phyloP scores from a whole-genome alignment of 2,329 filamentous ascomycete genomes.

The Epichloe bromicola region DNA sequence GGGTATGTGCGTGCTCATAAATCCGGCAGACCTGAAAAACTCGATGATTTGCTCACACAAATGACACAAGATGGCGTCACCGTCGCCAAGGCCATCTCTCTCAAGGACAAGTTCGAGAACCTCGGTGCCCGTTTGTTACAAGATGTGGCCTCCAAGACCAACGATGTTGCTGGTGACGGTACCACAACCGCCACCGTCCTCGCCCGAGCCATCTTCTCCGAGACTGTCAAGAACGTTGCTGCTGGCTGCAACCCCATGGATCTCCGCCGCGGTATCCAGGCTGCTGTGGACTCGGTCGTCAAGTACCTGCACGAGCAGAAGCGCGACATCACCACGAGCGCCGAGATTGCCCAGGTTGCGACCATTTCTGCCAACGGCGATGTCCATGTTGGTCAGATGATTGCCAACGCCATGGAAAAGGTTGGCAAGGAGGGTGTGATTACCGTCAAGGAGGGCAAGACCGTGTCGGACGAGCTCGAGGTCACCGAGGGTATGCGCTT shows the following conservation, averaged over 20 bases:
- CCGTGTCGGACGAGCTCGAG: conserved; percentile 92
- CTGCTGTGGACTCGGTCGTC: conserved; percentile 87
- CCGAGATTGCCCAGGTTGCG: conserved; percentile 93
- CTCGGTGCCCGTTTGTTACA: conserved; percentile 91
- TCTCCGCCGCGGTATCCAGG: conserved; percentile 90
- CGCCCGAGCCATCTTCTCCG: conserved; percentile 95
- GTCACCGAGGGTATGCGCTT: conserved; percentile 99
- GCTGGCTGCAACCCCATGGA: conserved; percentile 99
- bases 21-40: conserved; percentile 16
- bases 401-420: conserved; percentile 99
- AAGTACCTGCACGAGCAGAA: conserved; percentile 92
- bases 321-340: conserved; percentile 93
- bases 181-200: conserved; percentile 97
- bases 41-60: conserved; percentile 5
- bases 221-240: conserved; percentile 99
- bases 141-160: conserved; percentile 98
- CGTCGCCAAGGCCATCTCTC: conserved; percentile 75
- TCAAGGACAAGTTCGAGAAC: conserved; percentile 99
- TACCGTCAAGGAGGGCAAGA: conserved; percentile 99
- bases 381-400: conserved; percentile 84
- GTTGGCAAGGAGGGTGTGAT: conserved; percentile 99
- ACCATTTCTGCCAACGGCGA: conserved; percentile 98
- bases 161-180: conserved; percentile 96
- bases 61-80: conserved; percentile 61
- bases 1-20: conserved; percentile 38